phyloP scores from a whole-genome alignment of 257 asterid species.

The Solanum pinnatisectum region DNA sequence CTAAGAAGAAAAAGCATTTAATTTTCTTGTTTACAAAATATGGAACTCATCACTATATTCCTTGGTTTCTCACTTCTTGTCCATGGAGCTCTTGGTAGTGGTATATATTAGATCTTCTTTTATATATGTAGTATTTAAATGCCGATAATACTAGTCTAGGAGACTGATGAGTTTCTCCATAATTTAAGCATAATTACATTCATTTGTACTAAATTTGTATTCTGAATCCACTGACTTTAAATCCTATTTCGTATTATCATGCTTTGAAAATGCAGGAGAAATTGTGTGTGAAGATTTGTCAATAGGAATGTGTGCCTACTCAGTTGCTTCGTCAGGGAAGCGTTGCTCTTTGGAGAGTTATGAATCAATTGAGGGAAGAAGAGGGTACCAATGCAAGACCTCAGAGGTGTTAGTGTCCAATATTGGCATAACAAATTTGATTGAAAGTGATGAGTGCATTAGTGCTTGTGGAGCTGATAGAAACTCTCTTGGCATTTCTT shows the following conservation, averaged over 20 bases:
- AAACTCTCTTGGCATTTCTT: constrained; percentile 20
- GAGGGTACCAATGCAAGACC: constrained; percentile 13
- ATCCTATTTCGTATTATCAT: not conserved
- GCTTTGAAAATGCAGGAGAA: constrained; percentile 1
- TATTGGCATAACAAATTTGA: not conserved
- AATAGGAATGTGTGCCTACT: constrained; percentile 11
- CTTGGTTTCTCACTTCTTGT: constrained; percentile 9
- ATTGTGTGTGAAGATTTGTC: constrained; percentile 19
- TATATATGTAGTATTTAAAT: not conserved
- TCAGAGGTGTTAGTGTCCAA: constrained; percentile 6
- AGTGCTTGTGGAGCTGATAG: constrained; percentile 17
- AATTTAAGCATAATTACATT: no score
- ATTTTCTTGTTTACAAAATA: not conserved
- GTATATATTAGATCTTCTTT: not conserved
- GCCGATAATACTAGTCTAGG: not conserved
- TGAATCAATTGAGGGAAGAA: not conserved
- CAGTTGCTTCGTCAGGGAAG: constrained; percentile 19
- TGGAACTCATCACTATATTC: constrained; percentile 5
- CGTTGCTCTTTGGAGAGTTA: constrained; percentile 23
- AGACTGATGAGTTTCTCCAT: not conserved
- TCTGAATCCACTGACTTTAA: not conserved
- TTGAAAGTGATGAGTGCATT: constrained; percentile 17
- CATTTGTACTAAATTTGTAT: no score
- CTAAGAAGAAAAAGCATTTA: not conserved
- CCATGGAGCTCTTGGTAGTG: constrained; percentile 19